Percentiles rank a stretch among this genome's conserved stretches.
Evolutionary conservation across 139 green algal genomes (phyloP).

Genomic region (Mesostigma viride): DNA sequence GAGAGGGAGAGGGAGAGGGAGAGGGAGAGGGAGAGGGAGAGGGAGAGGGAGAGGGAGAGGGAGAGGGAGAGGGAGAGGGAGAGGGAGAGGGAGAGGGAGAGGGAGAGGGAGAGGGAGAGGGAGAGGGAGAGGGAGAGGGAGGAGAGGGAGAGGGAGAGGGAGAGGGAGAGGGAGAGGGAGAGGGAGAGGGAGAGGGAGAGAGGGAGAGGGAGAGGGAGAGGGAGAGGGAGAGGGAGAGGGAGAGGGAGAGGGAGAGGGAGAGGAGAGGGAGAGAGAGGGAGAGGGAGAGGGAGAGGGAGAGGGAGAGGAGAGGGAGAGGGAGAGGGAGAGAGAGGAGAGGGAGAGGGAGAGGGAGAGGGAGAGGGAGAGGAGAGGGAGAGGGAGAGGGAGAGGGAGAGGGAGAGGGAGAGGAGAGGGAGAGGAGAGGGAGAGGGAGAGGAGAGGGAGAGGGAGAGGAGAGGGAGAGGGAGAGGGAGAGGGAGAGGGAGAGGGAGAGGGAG

Average conservation of each 20-base stretch:
- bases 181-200: too few relatives aligned
- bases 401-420: too few relatives aligned
- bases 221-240: too few relatives aligned
- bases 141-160: conserved; percentile 4
- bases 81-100: conserved; percentile 5
- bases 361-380: too few relatives aligned
- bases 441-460: background rate
- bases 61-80: background rate
- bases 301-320: background rate
- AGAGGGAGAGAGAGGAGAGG: background rate
- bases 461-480: background rate
- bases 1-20: background rate
- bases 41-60: background rate
- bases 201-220: too few relatives aligned
- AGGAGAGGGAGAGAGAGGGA: background rate
- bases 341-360: background rate
- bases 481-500: background rate
- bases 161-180: too few relatives aligned
- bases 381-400: too few relatives aligned
- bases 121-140: background rate
- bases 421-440: background rate
- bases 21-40: background rate
- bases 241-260: background rate
- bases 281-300: background rate
- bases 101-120: background rate